phyloP scores from a whole-genome alignment of 805 yeast genomes.

The Metschnikowia colocasiae region DNA sequence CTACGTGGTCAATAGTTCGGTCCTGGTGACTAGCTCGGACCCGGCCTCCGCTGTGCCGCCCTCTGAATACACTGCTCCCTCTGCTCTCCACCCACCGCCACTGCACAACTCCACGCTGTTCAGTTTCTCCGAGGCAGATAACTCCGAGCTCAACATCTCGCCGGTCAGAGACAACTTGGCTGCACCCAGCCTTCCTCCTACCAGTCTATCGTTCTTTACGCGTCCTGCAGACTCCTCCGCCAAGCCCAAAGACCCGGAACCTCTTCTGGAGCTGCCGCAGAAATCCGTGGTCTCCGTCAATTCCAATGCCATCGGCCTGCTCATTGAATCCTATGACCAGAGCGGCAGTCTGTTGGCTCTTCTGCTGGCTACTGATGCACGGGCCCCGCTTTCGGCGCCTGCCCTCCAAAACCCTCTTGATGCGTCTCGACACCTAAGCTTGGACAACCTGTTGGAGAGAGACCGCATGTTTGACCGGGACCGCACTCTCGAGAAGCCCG shows the following conservation, averaged over 20 bases:
- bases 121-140: constrained; percentile 27
- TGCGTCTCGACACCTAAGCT: not conserved
- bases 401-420: constrained; percentile 5
- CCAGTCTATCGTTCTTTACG: not conserved
- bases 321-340: constrained; percentile 29
- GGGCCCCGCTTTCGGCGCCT: constrained; percentile 4
- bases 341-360: constrained; percentile 23
- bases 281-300: constrained; percentile 19
- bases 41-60: not conserved
- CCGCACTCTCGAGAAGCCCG: not conserved
- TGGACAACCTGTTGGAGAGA: not conserved
- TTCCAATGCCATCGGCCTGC: constrained; percentile 28
- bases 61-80: too few species aligned
- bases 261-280: constrained; percentile 18
- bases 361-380: not conserved
- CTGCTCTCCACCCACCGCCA: not conserved
- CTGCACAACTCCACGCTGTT: constrained; percentile 12
- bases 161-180: constrained; percentile 8
- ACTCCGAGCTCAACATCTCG: constrained; percentile 22
- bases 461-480: not conserved
- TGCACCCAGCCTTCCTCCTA: not conserved
- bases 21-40: not conserved
- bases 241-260: not conserved
- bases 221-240: not conserved
- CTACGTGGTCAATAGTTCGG: not conserved